Base-by-base conservation (phyloP, 768 basidiomycete species). In the Podaxis sp. region DNA sequence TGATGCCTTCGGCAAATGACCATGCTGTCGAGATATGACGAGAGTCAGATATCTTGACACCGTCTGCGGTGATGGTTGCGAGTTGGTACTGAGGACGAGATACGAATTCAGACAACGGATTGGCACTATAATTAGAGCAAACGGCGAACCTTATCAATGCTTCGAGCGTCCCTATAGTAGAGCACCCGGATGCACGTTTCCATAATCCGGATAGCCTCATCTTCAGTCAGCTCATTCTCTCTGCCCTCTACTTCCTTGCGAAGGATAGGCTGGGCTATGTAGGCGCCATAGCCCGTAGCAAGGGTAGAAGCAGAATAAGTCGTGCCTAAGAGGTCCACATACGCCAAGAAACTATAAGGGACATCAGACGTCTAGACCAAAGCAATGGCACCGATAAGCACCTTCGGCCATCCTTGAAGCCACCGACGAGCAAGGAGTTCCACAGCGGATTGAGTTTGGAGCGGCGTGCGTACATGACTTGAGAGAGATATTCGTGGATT, bases 81-180 rank as follows among this genome's bases (percentile, higher is more conserved):
- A 98, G 83, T 95, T 98, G 96, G 76, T 88, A 98, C 96, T 98
- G 71, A 1, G 59, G 28, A n/a, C 6, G 52, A 27, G 0, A 21
- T 16, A 4, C 23, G 60, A 46, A 36, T 27, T 54, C 16, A 60
- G 42, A 16, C 6, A n/a, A 35, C 51, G 51, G 27, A 5, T 38
- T 6, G 18, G 44, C 16, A 6, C 25, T 47, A 54, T 47, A 55
- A 42, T 7, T 7, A 48, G 42, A 53, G 21, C 3, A 25, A 38
- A 21, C 5, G 13, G 55, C 14, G 48, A 64, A 93, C 95, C 85
- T 98, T 97, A 82, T 98, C 91, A 72, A 95, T 77, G 77, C 91
- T 93, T 66, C 96, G 82, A 5, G 96, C 96, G 67, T 99, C 97
- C 47, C 97, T 86, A 76, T 99, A 99, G 76, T 89, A 98, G 51